Base-by-base conservation (phyloP, 2,329 filamentous ascomycete genomes). In the Graphilbum fragrans region DNA sequence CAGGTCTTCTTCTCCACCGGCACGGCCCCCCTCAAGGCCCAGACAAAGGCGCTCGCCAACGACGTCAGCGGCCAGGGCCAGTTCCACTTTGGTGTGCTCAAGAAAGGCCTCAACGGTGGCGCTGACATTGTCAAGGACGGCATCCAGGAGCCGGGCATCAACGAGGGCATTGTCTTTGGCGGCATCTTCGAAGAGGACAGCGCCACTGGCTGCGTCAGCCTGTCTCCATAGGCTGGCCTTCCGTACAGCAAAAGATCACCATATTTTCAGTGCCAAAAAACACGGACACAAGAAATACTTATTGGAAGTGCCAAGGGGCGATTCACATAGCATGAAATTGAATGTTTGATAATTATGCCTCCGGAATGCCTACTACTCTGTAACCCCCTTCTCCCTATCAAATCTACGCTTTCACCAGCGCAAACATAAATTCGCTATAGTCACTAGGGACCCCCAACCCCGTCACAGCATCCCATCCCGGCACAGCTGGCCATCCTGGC, bases 81-180 rank as follows among this genome's bases (percentile, higher is more conserved):
- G 53, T 77, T 68, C 55, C 76, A 80, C 53, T 68, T 80, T 39
- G 76, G 76, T 29, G 53, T 78, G 2, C 59, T 80, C 44, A 80
- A 80, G 66, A 79, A 78, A 63, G 66, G 70, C 6, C 63, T 69
- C 37, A 62, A 69, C 41, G 47, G 54, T 27, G 58, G 56, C 25
- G 53, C 49, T 36, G 65, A 74, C 49, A 61, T 72, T 32, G 62
- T 61, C 35, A 65, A 65, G 52, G 52, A 62, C 32, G 71, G 68
- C 5, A 63, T 60, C 48, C 72, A 75, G 53, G 58, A 62, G 45
- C 48, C 57, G 10, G 62, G 58, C 20, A 66, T 74, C 43, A 53
- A 72, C 49, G 71, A 75, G 54, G 70, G 70, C 2, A 50, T 74
- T 32, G 60, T 72, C 27, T 74, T 62, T 48, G 66, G 63, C 1